Evolutionary conservation across 208 protist species (phyloP).

Genomic region (Trichomonas tenax): DNA sequence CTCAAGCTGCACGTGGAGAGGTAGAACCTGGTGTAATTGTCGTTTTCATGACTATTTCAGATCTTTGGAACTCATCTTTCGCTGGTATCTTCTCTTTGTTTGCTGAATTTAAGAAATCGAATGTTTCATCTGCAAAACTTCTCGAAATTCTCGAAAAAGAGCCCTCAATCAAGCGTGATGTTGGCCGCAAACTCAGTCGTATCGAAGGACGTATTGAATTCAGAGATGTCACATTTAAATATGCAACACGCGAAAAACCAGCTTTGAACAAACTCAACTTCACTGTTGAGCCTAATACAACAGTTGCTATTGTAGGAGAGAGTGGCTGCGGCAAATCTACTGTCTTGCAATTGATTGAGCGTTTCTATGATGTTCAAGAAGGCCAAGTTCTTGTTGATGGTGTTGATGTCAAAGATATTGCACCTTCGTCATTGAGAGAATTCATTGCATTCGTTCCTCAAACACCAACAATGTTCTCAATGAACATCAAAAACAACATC

Average conservation of each 20-base stretch:
- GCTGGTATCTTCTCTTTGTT: not conserved
- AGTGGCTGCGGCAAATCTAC: constrained; percentile 60
- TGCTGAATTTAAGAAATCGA: not conserved
- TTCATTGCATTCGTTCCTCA: constrained; percentile 38
- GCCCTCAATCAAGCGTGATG: not conserved
- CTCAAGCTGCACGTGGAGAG: not conserved
- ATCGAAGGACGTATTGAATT: not conserved
- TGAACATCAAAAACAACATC: constrained; percentile 43
- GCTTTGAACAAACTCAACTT: constrained; percentile 40
- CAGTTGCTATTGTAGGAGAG: constrained; percentile 47
- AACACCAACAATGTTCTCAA: constrained; percentile 44
- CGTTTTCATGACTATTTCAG: not conserved
- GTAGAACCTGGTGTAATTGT: not conserved
- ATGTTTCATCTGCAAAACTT: not conserved
- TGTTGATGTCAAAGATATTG: constrained; percentile 38
- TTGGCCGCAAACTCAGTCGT: not conserved
- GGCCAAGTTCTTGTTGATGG: constrained; percentile 50
- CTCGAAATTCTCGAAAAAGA: not conserved
- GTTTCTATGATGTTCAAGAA: constrained; percentile 49
- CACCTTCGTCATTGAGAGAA: constrained; percentile 42
- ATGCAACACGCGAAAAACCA: constrained; percentile 21
- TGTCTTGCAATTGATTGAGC: constrained; percentile 44
- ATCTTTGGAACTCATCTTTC: not conserved
- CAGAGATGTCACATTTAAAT: not conserved
- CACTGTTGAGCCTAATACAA: constrained; percentile 32